These are phyloP conservation scores for Xylariaceae sp. DNA, from an alignment of 2,329 filamentous ascomycete genomes.

Conservation along the genomic window DNA sequence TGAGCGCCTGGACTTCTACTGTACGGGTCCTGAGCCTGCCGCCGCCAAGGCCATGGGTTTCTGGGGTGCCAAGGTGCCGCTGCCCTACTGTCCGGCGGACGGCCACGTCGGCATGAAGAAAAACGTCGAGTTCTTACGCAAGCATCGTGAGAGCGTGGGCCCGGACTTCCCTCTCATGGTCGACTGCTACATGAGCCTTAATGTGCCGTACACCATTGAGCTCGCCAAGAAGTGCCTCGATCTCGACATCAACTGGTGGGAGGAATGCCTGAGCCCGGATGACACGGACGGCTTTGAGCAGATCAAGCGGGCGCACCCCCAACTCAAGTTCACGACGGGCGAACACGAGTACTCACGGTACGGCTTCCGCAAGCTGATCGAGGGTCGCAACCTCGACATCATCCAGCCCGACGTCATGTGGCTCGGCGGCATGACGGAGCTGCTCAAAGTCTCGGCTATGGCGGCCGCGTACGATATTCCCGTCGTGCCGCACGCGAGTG, in stretches of 20 bases:
- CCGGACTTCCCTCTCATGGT: constrained; percentile 92
- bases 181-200: constrained; percentile 96
- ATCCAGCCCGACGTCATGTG: constrained; percentile 97
- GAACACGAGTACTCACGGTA: constrained; percentile 95
- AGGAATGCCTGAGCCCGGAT: constrained; percentile 87
- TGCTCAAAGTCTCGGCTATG: constrained; percentile 84
- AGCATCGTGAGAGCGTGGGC: constrained; percentile 78
- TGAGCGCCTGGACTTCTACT: constrained; percentile 84
- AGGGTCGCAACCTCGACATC: constrained; percentile 88
- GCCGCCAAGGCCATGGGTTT: constrained; percentile 84
- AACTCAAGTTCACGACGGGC: constrained; percentile 89
- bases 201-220: constrained; percentile 88
- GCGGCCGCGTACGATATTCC: constrained; percentile 91
- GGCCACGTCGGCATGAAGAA: constrained; percentile 76
- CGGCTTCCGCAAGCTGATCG: constrained; percentile 90
- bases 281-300: constrained; percentile 87
- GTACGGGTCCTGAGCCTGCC: constrained; percentile 80
- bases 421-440: constrained; percentile 87
- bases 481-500: constrained; percentile 90
- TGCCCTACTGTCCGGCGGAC: constrained; percentile 87
- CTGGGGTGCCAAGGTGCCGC: constrained; percentile 82
- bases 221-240: constrained; percentile 78
- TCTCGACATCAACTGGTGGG: constrained; percentile 94
- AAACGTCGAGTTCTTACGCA: constrained; percentile 83
- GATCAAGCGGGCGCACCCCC: constrained; percentile 86